These are phyloP conservation scores for Tilletia setariae DNA, from an alignment of 1,284 basidiomycete genomes.

Conservation along the genomic window DNA sequence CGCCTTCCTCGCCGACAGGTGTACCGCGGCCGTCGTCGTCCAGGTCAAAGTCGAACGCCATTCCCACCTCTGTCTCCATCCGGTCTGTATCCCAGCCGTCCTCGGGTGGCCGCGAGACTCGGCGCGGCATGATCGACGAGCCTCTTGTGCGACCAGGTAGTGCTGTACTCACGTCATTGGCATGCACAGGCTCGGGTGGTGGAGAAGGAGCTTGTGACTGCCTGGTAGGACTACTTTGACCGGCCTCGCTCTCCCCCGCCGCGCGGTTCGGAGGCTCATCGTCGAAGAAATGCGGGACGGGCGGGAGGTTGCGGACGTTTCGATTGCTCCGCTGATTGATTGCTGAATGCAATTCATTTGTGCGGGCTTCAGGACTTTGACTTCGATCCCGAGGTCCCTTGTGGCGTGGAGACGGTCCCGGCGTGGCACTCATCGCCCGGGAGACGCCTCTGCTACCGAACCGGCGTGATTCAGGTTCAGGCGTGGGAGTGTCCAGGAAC, in stretches of 20 bases:
- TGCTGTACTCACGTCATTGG: no score
- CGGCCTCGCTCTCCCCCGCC: not conserved
- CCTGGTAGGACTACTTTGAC: not conserved
- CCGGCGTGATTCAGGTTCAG: slow-evolving; percentile 21
- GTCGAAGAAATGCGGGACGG: slow-evolving; percentile 12
- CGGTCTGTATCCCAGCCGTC: not conserved
- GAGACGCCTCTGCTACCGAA: slow-evolving; percentile 9
- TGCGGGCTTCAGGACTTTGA: not conserved
- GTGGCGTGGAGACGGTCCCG: not conserved
- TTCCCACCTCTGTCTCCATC: slow-evolving; percentile 1
- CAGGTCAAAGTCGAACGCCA: not conserved
- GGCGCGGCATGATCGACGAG: slow-evolving; percentile 3
- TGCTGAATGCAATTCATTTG: not conserved
- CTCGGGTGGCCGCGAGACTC: not conserved
- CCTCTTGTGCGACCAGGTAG: not conserved
- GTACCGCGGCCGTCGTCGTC: slow-evolving; percentile 17
- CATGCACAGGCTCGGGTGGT: not conserved
- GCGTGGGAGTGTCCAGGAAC: slow-evolving; percentile 31
- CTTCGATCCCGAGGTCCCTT: not conserved
- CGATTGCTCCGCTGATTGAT: slow-evolving; percentile 7
- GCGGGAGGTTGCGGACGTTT: not conserved
- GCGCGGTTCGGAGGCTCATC: not conserved
- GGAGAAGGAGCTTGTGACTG: slow-evolving; percentile 5
- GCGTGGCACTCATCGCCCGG: slow-evolving; percentile 12
- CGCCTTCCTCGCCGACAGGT: not conserved